Base-by-base conservation (phyloP, 2,329 filamentous ascomycete genomes). In the Zopfia rhizophila region DNA sequence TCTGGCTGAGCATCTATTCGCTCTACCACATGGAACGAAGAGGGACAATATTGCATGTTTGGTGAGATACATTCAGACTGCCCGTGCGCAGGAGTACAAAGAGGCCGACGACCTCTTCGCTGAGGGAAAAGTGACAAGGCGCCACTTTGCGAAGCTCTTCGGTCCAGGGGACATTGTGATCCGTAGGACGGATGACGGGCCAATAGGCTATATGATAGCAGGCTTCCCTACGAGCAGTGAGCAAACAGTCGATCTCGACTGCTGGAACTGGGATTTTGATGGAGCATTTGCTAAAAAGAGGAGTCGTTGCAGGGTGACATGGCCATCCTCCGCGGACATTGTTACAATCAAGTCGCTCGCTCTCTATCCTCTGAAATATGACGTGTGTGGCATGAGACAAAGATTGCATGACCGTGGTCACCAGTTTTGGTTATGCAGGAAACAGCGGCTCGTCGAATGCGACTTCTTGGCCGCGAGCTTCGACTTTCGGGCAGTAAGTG, bases 201-300 rank as follows among this genome's bases (percentile, higher is more conserved):
- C 45, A 6, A 6, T 22, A 4, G 45, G 31, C 3, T 48, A 43
- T 19, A 17, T 48, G n/a, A 16, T 14, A n/a, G n/a, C n/a, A n/a
- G n/a, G n/a, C n/a, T n/a, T n/a, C n/a, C n/a, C n/a, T n/a, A n/a
- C n/a, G n/a, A n/a, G n/a, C n/a, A n/a, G n/a, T n/a, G n/a, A n/a
- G n/a, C n/a, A n/a, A n/a, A n/a, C n/a, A n/a, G n/a, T 39, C 8
- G 24, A 17, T 12, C 19, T 43, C 16, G 11, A 11, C 18, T 38
- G 45, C 18, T 48, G 45, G 45, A 22, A 31, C 5, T 48, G 45
- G 38, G 32, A 28, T 7, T 48, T 43, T 21, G 33, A 48, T 18
- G 38, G 38, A 6, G 33, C 28, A 17, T 48, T 48, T 23, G 22
- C 17, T 28, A 24, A 16, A 21, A 48, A 43, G n/a, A 8, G 19